phyloP scores from a whole-genome alignment of 106 monocot species.

The Dendrobium officinale region DNA sequence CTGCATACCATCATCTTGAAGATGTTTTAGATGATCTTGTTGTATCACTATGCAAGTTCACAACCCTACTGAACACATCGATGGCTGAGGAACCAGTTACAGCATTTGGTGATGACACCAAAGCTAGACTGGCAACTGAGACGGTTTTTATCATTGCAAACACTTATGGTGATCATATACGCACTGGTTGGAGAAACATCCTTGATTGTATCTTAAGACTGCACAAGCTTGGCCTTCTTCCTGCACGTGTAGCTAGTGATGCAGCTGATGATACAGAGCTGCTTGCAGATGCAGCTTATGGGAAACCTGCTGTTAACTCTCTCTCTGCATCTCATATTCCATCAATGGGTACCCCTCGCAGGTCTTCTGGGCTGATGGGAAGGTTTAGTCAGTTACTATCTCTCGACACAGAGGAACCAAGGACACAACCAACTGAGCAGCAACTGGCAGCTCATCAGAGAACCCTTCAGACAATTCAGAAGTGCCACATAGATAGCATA shows the following conservation, averaged over 20 bases:
- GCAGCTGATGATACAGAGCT: conserved; percentile 43
- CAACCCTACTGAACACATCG: conserved; percentile 46
- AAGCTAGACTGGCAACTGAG: conserved; percentile 73
- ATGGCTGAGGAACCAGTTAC: conserved; percentile 50
- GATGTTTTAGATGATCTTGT: conserved; percentile 64
- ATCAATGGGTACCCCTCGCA: conserved; percentile 28
- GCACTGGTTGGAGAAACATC: conserved; percentile 63
- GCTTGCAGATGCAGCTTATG: conserved; percentile 24
- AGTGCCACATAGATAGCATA: conserved; percentile 65
- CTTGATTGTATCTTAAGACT: conserved; percentile 61
- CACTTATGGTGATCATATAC: conserved; percentile 60
- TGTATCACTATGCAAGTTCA: conserved; percentile 68
- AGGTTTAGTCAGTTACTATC: conserved; percentile 64
- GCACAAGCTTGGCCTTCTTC: conserved; percentile 63
- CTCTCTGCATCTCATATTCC: conserved; percentile 32
- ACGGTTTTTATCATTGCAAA: conserved; percentile 59
- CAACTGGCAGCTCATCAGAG: conserved; percentile 53
- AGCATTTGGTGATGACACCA: conserved; percentile 60
- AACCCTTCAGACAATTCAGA: conserved; percentile 52
- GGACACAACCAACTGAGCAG: conserved; percentile 61
- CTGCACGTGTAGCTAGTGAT: conserved; percentile 54
- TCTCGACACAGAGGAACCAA: conserved; percentile 56
- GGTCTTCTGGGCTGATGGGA: conserved; percentile 56
- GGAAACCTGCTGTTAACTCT: conserved; percentile 29
- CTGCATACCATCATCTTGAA: conserved; percentile 55